phyloP scores from a whole-genome alignment of 2,329 filamentous ascomycete species.

The Orbilia javanica region DNA sequence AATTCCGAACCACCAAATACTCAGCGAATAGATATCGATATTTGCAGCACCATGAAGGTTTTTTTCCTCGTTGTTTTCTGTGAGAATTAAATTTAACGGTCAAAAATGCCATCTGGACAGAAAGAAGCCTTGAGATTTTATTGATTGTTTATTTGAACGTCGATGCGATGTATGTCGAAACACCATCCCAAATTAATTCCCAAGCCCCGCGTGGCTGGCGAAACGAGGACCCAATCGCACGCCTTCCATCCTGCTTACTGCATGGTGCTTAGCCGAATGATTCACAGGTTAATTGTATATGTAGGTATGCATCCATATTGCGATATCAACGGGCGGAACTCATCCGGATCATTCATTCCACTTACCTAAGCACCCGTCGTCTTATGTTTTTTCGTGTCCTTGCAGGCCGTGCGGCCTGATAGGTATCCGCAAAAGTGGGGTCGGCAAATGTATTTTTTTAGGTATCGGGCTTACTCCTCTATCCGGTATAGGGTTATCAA shows the following conservation, averaged over 20 bases:
- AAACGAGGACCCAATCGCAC: neutral
- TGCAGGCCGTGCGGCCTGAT: constrained; percentile 5
- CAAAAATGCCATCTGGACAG: neutral
- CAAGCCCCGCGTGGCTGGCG: neutral
- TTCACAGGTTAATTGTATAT: neutral
- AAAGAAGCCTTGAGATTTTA: neutral
- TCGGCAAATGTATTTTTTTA: neutral
- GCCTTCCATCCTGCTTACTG: constrained; percentile 5
- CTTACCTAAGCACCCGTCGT: constrained; percentile 20
- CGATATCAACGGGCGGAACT: constrained; percentile 12
- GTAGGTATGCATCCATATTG: neutral
- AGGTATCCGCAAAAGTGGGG: constrained; percentile 6
- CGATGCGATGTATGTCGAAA: too few relatives aligned
- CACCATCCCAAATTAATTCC: too few relatives aligned
- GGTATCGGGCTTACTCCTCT: constrained; percentile 20
- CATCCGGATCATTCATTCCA: neutral
- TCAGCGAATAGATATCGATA: neutral
- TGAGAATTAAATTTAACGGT: neutral
- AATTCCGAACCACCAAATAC: neutral
- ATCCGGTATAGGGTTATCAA: constrained; percentile 8
- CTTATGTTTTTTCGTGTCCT: neutral
- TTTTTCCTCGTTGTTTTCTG: too few relatives aligned
- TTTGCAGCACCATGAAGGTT: neutral
- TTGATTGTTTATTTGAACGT: neutral
- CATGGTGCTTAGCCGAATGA: constrained; percentile 10